These are phyloP conservation scores for Tympanopsis confertula DNA, from an alignment of 2,329 filamentous ascomycete genomes.

Conservation along the genomic window DNA sequence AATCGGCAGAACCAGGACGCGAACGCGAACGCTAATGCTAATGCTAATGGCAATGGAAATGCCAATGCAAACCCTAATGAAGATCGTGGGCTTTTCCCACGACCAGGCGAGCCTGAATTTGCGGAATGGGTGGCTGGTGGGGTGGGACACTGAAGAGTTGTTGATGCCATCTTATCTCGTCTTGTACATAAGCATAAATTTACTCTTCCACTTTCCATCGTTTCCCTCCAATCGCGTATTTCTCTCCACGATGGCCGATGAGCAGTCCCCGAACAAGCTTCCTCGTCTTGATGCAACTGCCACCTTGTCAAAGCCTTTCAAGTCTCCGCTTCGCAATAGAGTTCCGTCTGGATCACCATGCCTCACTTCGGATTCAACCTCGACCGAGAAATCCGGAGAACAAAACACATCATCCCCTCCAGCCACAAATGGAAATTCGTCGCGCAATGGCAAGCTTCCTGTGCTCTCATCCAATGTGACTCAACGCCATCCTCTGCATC, in stretches of 20 bases:
- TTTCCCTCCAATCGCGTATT: too few relatives aligned
- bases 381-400: not conserved
- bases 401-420: not conserved
- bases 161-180: too few relatives aligned
- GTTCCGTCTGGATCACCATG: too few relatives aligned
- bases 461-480: too few relatives aligned
- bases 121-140: not conserved
- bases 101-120: not conserved
- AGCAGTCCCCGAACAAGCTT: too few relatives aligned
- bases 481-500: too few relatives aligned
- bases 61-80: not conserved
- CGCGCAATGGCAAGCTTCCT: too few relatives aligned
- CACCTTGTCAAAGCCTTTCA: not conserved
- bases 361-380: not conserved
- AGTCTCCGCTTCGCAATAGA: not conserved
- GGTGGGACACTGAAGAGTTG: not conserved
- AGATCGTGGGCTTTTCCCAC: not conserved
- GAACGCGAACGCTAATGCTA: not conserved
- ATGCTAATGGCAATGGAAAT: not conserved
- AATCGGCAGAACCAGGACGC: not conserved
- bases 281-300: not conserved
- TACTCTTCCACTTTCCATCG: too few relatives aligned
- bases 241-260: too few relatives aligned
- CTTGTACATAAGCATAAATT: too few relatives aligned
- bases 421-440: too few relatives aligned